Percentiles rank a stretch among this genome's conserved stretches.
phyloP scores from a whole-genome alignment of 345 rosid species.

The Syzygium grande region DNA sequence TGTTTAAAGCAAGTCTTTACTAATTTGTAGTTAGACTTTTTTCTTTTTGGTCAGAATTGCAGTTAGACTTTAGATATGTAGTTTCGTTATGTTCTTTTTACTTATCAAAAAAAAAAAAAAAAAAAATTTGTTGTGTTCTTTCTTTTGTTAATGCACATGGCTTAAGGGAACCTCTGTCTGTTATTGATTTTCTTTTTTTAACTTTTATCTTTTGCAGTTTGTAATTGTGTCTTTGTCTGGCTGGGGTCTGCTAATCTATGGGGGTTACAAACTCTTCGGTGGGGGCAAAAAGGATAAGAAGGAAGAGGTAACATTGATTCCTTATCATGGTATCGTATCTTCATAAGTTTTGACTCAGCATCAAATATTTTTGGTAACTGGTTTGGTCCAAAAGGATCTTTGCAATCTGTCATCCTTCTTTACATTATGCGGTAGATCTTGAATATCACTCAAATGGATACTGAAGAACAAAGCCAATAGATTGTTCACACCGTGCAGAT shows the following conservation, averaged over 20 bases:
- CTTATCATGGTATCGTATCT: background rate
- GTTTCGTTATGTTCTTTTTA: background rate
- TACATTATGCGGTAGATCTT: background rate
- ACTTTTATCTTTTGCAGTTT: conserved; percentile 32
- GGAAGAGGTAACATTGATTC: conserved; percentile 33
- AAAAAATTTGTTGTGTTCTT: background rate
- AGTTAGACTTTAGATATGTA: background rate
- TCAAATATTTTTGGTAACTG: background rate
- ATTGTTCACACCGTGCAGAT: background rate
- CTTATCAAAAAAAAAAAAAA: background rate
- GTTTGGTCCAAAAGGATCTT: background rate
- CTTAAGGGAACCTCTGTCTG: background rate
- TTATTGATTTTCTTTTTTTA: background rate
- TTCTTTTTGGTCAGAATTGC: too few species aligned
- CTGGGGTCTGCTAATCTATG: conserved; percentile 49
- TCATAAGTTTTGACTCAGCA: background rate
- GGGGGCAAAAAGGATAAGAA: conserved; percentile 31
- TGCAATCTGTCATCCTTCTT: background rate
- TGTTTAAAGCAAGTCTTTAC: background rate
- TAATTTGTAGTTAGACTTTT: background rate
- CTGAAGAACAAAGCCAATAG: background rate
- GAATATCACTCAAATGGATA: background rate
- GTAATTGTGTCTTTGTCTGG: conserved; percentile 60
- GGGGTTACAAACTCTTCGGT: conserved; percentile 43
- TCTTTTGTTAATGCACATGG: background rate